Conservation (phyloP, 371 early-diverging fungal genomes). For the Homolaphlyctis polyrhiza region DNA sequence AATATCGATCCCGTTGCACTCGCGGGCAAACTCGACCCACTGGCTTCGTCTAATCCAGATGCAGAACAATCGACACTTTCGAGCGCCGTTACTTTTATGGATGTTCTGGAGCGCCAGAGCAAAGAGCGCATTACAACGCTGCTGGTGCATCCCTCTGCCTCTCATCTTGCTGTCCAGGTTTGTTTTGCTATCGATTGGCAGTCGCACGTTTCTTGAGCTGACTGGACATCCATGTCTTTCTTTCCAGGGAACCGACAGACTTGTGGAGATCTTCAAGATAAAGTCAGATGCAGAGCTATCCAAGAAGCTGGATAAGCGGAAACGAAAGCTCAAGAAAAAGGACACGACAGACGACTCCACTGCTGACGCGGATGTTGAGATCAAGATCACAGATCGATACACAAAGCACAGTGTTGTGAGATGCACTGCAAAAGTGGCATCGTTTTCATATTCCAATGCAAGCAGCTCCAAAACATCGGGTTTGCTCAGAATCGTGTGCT, state of each 20-base stretch:
- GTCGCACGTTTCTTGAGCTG: too few species aligned
- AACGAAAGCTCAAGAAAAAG: slow-evolving; percentile 75
- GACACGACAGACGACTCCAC: too few species aligned
- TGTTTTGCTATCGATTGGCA: too few species aligned
- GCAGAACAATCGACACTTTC: background rate
- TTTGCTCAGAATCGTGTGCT: slow-evolving; percentile 40
- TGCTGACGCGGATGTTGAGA: too few species aligned
- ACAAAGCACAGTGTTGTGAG: too few species aligned
- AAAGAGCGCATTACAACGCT: slow-evolving; percentile 76
- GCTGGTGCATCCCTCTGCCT: slow-evolving; percentile 67
- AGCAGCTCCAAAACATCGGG: slow-evolving; percentile 3
- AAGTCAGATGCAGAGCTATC: slow-evolving; percentile 70
- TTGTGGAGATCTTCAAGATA: slow-evolving; percentile 76
- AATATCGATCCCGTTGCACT: slow-evolving; percentile 51
- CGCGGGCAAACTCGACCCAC: slow-evolving; percentile 34
- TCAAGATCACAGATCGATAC: slow-evolving; percentile 68
- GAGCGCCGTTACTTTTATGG: slow-evolving; percentile 62
- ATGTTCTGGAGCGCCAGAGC: slow-evolving; percentile 72
- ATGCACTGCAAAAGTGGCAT: slow-evolving; percentile 64
- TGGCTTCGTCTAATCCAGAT: slow-evolving; percentile 3
- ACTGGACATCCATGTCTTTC: too few species aligned
- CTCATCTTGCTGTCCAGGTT: slow-evolving; percentile 72
- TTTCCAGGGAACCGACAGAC: slow-evolving; percentile 72
- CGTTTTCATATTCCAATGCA: slow-evolving; percentile 58
- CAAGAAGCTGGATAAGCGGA: slow-evolving; percentile 75